Percentiles rank a stretch among this genome's conserved stretches.
phyloP scores from a whole-genome alignment of 371 early-diverging fungal species.

The Circinella umbellata region DNA sequence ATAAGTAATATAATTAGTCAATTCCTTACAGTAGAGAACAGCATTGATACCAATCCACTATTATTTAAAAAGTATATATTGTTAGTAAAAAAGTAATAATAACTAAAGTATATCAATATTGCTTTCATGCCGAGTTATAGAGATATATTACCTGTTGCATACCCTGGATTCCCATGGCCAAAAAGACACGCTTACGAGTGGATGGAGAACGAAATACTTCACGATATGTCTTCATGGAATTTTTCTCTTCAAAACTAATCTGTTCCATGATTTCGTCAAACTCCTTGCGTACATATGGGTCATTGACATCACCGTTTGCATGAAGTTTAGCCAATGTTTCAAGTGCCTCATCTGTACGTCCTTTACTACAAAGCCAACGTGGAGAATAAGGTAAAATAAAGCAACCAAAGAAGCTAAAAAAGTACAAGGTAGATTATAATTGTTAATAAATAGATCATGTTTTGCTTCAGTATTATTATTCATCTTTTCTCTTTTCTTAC shows the following conservation, averaged over 20 bases:
- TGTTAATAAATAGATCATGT: background rate
- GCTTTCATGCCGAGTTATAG: no score
- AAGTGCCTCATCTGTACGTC: slow-evolving; percentile 47
- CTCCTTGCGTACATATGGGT: slow-evolving; percentile 65
- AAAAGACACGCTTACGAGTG: slow-evolving; percentile 50
- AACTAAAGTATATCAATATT: no score
- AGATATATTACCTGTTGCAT: slow-evolving; percentile 32
- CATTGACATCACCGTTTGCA: slow-evolving; percentile 47
- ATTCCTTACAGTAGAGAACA: slow-evolving; percentile 19
- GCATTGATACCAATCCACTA: slow-evolving; percentile 43
- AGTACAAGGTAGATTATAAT: slow-evolving; percentile 61
- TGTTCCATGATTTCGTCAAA: slow-evolving; percentile 68
- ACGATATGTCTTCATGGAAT: slow-evolving; percentile 61
- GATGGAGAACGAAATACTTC: slow-evolving; percentile 61
- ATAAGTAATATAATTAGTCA: no score
- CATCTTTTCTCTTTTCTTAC: slow-evolving; percentile 20
- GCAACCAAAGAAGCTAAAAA: slow-evolving; percentile 58
- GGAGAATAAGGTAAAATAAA: slow-evolving; percentile 51
- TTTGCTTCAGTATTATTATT: slow-evolving; percentile 14
- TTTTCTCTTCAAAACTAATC: slow-evolving; percentile 61
- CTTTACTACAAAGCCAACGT: slow-evolving; percentile 57
- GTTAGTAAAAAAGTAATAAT: background rate
- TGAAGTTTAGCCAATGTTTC: slow-evolving; percentile 71
- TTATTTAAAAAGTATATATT: background rate
- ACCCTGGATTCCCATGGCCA: slow-evolving; percentile 69